Percentiles rank a stretch among this genome's conserved stretches.
These are phyloP conservation scores for Dalbergia cochinchinensis DNA, from an alignment of 306 rosid species.

Conservation along the genomic window DNA sequence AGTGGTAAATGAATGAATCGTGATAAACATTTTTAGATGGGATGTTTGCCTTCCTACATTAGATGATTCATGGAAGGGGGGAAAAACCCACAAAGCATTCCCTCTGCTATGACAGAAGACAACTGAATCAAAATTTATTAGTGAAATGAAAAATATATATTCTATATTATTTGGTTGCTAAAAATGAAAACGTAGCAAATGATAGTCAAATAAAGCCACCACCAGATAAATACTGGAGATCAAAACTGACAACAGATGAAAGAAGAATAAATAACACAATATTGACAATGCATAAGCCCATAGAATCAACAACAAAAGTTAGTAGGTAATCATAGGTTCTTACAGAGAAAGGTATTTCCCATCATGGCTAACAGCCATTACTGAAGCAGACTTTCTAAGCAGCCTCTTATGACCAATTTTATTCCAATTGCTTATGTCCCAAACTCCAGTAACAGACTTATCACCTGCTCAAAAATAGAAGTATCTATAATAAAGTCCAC, in stretches of 20 bases:
- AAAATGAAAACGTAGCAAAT: slow-evolving; percentile 7
- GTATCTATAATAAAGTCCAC: slow-evolving; percentile 20
- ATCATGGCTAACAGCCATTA: slow-evolving; percentile 89
- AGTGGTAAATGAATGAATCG: neutral
- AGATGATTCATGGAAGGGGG: neutral
- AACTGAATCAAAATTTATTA: slow-evolving; percentile 11
- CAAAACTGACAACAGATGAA: slow-evolving; percentile 13
- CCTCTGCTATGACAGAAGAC: neutral
- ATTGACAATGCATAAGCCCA: slow-evolving; percentile 7
- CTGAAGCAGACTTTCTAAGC: slow-evolving; percentile 80
- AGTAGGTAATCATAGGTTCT: slow-evolving; percentile 52
- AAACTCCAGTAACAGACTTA: slow-evolving; percentile 71
- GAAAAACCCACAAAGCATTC: neutral
- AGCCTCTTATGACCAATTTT: slow-evolving; percentile 91
- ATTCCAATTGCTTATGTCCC: slow-evolving; percentile 92
- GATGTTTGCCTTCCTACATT: neutral
- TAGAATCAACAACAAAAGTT: slow-evolving; percentile 15
- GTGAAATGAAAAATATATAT: neutral
- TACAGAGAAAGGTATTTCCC: slow-evolving; percentile 97
- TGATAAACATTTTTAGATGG: neutral
- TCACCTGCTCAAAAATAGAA: slow-evolving; percentile 64
- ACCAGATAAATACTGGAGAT: neutral
- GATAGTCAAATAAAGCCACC: neutral
- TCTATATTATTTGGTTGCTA: slow-evolving; percentile 28
- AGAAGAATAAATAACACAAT: neutral